A percentile compares a stretch with the other conserved stretches of the same genome.
Conservation (phyloP, 192 early-diverging fungal species). For the Podila verticillata region DNA sequence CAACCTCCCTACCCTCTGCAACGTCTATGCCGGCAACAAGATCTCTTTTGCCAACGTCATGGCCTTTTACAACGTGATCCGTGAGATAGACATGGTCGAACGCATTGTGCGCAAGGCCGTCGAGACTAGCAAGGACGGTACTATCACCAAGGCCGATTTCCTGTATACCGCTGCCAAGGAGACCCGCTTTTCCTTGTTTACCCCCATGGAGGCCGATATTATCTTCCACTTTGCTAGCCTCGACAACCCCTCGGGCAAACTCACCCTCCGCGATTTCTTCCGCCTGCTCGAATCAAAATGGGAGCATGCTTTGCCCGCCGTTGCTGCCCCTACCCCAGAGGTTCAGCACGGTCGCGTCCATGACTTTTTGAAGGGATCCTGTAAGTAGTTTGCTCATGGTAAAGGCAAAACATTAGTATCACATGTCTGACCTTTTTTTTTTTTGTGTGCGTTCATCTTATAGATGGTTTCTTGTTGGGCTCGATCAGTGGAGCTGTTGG, state of each 20-base stretch:
- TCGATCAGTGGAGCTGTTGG: constrained; percentile 94
- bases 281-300: constrained; percentile 65
- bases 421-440: background rate
- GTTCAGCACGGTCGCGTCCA: constrained; percentile 32
- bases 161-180: constrained; percentile 62
- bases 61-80: constrained; percentile 69
- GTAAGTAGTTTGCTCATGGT: constrained; percentile 8
- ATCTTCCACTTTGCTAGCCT: constrained; percentile 74
- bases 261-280: constrained; percentile 59
- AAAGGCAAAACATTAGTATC: background rate
- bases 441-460: background rate
- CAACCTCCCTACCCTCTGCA: constrained; percentile 67
- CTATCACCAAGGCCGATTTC: constrained; percentile 73
- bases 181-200: constrained; percentile 68
- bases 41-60: constrained; percentile 73
- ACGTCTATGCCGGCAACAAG: constrained; percentile 66
- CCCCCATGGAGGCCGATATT: constrained; percentile 79
- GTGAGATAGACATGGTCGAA: constrained; percentile 76
- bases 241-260: constrained; percentile 56
- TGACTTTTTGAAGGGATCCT: constrained; percentile 49
- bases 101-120: constrained; percentile 66
- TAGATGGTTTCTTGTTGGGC: constrained; percentile 75
- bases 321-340: constrained; percentile 13
- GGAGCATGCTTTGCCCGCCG: constrained; percentile 43
- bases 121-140: constrained; percentile 54